Base-by-base conservation (phyloP, 2,329 filamentous ascomycete species). In the Bipolaris sorokiniana region DNA sequence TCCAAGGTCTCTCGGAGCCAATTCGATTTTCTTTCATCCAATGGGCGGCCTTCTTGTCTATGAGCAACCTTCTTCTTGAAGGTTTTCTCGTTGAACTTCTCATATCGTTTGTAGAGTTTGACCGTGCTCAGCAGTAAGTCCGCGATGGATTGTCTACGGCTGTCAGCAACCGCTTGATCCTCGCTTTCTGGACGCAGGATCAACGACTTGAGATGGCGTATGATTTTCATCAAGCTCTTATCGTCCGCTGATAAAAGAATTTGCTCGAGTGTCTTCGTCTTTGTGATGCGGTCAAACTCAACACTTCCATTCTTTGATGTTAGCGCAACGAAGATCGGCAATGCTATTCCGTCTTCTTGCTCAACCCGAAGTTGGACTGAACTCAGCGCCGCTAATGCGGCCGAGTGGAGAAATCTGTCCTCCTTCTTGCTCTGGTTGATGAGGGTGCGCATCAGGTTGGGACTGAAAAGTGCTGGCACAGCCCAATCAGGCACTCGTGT, bases 221-320 rank as follows among this genome's bases (percentile, higher is more conserved):
- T 80, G 33, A 88, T 85, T 62, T 74, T 74, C 56, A 62, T 77
- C 22, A 86, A 63, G 7, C 78, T 76, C 23, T 79, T 72, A n/a
- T 77, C 67, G 56, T 84, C 84, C 7, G 86, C 83, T 41, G 83
- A 82, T 50, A 86, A 82, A 4, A 96, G 77, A 2, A 95, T 81
- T 61, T 85, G 88, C 66, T 96, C 91, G 1, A 97, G 80, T 0
- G 91, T 94, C 77, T 94, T 96, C 1, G 89, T 90, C 73, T 90
- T 95, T 0, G 93, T 96, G 55, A 90, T 82, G 62, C 90, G 88
- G 71, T 98, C 95, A 69, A 98, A 95, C 70, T 90, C 91, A 64
- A 91, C 87, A 1, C 84, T 84, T 1, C 91, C 90, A 58, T 88
- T 81, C 48, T 86, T 85, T 36, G 86, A 85, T 41, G 95, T 83